Base-by-base conservation (phyloP, 208 protist species). In the Trypanosoma melophagium region DNA sequence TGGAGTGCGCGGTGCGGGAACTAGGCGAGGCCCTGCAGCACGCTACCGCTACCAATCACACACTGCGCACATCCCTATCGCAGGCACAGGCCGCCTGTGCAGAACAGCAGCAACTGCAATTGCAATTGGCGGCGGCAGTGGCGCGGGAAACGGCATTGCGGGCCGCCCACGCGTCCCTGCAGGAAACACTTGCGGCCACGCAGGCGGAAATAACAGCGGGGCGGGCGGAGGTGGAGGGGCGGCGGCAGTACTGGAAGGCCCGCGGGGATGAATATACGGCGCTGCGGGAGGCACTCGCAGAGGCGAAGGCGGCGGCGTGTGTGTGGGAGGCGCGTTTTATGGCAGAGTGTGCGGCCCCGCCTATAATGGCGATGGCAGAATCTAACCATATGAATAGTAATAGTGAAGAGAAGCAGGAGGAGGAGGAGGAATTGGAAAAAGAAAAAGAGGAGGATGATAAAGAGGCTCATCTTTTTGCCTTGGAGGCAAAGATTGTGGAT, bases 401-500 rank as follows among this genome's bases (percentile, higher is more conserved):
- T 53, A 38, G 28, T 24, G 28, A 35, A 5, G 5, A 35, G 5
- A 35, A 35, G 28, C 1, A 35, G 5, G 5, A 35, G 28, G 5
- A 35, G 28, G 5, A 35, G 28, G 5, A 5, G 28, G 28, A 35
- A 35, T 7, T 35, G 28, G 28, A 35, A 35, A 5, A 35, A 35
- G 5, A 35, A 35, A 5, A 25, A 28, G 54, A 60, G 7, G 17
- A 3, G 16, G 21, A 25, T 25, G 60, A 71, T 21, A 42, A 38
- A n/a, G 61, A 55, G 50, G 19, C 51, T 9, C 8, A 16, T 24
- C 9, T 67, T 14, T 45, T 38, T n/a, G 42, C 54, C 14, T 67
- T 90, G 21, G 83, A 92, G 54, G 71, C 76, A 0, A 92, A 92
- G 60, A 59, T 81, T 31, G 76, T 86, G 0, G 83, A 92, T 53